Conservation (phyloP, 176 grass and related monocot genomes). For the Oryza coarctata region DNA sequence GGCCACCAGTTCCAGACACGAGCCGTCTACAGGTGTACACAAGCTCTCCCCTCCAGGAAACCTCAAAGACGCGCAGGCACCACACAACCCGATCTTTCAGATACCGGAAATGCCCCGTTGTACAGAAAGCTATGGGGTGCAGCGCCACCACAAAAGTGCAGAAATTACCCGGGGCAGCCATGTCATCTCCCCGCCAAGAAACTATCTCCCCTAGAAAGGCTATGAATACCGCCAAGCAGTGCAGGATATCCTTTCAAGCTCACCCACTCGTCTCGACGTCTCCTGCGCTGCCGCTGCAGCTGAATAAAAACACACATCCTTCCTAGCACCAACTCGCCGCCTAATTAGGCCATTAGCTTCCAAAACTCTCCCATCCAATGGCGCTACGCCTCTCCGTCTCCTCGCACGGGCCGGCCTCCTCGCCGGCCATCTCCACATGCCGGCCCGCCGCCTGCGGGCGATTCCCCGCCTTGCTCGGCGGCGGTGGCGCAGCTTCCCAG, state of each 20-base stretch:
- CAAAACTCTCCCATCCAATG: constrained; percentile 52
- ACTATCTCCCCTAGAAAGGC: neutral
- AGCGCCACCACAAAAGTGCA: constrained; percentile 18
- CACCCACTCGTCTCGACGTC: constrained; percentile 35
- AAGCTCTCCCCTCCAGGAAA: neutral
- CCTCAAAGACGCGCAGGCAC: neutral
- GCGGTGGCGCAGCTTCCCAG: constrained; percentile 6
- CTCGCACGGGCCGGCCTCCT: constrained; percentile 47
- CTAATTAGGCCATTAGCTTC: constrained; percentile 7
- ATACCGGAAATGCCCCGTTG: neutral
- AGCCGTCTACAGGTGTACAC: neutral
- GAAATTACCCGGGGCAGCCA: neutral
- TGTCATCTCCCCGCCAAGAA: constrained; percentile 22
- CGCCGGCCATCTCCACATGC: constrained; percentile 57
- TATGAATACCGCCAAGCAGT: constrained; percentile 28
- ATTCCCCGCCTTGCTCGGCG: constrained; percentile 27
- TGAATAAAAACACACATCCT: constrained; percentile 3
- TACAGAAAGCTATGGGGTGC: neutral
- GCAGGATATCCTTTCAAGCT: constrained; percentile 43
- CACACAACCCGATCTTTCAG: constrained; percentile 17
- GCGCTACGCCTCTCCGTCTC: constrained; percentile 68
- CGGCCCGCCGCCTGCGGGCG: constrained; percentile 29
- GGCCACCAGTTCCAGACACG: neutral
- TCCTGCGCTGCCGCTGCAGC: neutral
- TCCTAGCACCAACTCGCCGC: neutral